Base-by-base conservation (phyloP, 345 rosid genomes). In the Salix caprea region DNA sequence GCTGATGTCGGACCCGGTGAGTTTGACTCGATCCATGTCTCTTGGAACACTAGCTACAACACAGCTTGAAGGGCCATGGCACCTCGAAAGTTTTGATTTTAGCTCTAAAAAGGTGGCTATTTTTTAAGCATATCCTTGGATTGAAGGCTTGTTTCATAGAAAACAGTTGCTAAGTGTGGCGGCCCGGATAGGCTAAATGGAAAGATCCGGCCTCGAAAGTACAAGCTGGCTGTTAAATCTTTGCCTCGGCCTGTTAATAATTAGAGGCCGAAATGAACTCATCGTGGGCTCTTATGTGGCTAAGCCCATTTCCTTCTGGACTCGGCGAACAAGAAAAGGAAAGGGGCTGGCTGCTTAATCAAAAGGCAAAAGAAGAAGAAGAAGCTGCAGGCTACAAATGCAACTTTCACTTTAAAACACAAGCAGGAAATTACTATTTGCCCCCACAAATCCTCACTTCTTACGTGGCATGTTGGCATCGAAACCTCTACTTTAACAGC, bases 401-500 rank as follows among this genome's bases (percentile, higher is more conserved):
- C 34, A 32, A 3, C 34, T 32, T 44, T 56, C 73, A 19, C 69
- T 15, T 18, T 18, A 1, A 4, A 60, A 60, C 19, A 9, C 7
- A 40, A 68, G 14, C 52, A 48, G 23, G 61, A 46, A 23, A 19
- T 8, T 15, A 28, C 14, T 6, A 28, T 48, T 50, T 24, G 75
- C 19, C 71, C 79, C 80, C 64, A 81, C 78, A 70, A 4, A 64
- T 32, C 69, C 50, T 52, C 23, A 19, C 11, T 68, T 21, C 23
- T 21, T 68, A 21, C 50, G 65, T 72, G 65, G 40, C 10, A 34
- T 71, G 74, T 71, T 52, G 74, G 10, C 24, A 71, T 50, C 71
- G 42, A 77, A 61, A 34, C 11, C 30, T 74, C 66, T 21, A 62
- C 76, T 77, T 74, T 74, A 50, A 69, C 76, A 70, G 66, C 84